Evolutionary conservation across 208 protist species (phyloP).

Genomic region (Trypanosoma caninum): DNA sequence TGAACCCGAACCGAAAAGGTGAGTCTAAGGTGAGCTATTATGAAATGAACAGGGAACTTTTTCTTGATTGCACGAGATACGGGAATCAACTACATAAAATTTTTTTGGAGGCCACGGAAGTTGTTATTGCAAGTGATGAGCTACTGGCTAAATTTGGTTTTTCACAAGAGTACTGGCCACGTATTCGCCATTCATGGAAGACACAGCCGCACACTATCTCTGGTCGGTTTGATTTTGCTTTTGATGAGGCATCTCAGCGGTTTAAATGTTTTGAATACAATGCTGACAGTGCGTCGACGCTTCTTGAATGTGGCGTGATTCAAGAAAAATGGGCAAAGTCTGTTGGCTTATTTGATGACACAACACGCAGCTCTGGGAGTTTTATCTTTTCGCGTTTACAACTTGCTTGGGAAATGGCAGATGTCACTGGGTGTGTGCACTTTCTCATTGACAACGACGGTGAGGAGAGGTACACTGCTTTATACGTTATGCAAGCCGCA

Average conservation of each 20-base stretch:
- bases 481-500: conserved; percentile 74
- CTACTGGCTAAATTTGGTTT: conserved; percentile 68
- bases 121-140: conserved; percentile 75
- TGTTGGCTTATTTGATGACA: conserved; percentile 51
- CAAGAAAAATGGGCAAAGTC: conserved; percentile 85
- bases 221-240: conserved; percentile 89
- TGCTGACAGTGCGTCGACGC: conserved; percentile 86
- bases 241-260: conserved; percentile 57
- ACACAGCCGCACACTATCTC: conserved; percentile 71
- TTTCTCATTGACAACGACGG: conserved; percentile 84
- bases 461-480: conserved; percentile 88
- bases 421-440: conserved; percentile 73
- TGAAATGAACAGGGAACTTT: conserved; percentile 71
- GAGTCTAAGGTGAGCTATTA: conserved; percentile 80
- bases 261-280: conserved; percentile 93
- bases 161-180: conserved; percentile 81
- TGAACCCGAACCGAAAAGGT: conserved; percentile 58
- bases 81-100: conserved; percentile 68
- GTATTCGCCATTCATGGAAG: conserved; percentile 75
- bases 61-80: conserved; percentile 54
- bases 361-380: conserved; percentile 57
- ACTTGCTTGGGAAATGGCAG: conserved; percentile 57
- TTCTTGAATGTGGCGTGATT: conserved; percentile 85
- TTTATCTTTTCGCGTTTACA: conserved; percentile 53
- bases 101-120: conserved; percentile 85